Evolutionary conservation across 441 rosid species (phyloP).

Genomic region (Lagerstroemia fauriei): DNA sequence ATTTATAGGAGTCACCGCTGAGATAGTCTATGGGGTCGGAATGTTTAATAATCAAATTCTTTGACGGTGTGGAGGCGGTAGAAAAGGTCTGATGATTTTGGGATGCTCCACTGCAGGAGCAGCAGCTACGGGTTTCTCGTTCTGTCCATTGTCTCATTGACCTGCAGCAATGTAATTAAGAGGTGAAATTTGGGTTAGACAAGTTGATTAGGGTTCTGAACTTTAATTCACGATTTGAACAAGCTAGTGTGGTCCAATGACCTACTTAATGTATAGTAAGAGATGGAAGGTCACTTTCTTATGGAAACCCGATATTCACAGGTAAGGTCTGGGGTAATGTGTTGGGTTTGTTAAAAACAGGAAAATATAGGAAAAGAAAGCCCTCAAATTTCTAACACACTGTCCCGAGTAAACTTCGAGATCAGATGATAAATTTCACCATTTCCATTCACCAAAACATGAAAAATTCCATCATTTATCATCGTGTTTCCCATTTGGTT

Average conservation of each 20-base stretch:
- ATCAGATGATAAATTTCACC: no score
- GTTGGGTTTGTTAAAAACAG: background rate
- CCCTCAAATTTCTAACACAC: background rate
- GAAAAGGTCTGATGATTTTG: constrained; percentile 12
- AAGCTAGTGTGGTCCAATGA: background rate
- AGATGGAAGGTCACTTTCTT: background rate
- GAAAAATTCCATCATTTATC: background rate
- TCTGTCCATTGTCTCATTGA: constrained; percentile 19
- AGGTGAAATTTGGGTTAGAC: background rate
- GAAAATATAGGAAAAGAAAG: background rate
- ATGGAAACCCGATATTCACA: background rate
- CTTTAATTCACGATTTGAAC: background rate
- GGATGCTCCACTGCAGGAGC: background rate
- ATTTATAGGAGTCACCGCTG: constrained; percentile 25
- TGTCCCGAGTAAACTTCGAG: background rate
- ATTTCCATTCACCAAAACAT: background rate
- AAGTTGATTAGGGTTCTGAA: background rate
- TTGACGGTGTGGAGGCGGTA: constrained; percentile 20
- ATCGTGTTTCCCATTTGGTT: background rate
- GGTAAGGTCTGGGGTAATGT: background rate
- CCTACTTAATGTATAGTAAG: background rate
- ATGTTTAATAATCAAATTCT: constrained; percentile 13
- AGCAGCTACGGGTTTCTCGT: constrained; percentile 3
- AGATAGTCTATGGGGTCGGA: constrained; percentile 14
- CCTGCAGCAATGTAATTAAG: background rate